Evolutionary conservation across 2,329 filamentous ascomycete species (phyloP).

Genomic region (Phaeosphaeria sp.): DNA sequence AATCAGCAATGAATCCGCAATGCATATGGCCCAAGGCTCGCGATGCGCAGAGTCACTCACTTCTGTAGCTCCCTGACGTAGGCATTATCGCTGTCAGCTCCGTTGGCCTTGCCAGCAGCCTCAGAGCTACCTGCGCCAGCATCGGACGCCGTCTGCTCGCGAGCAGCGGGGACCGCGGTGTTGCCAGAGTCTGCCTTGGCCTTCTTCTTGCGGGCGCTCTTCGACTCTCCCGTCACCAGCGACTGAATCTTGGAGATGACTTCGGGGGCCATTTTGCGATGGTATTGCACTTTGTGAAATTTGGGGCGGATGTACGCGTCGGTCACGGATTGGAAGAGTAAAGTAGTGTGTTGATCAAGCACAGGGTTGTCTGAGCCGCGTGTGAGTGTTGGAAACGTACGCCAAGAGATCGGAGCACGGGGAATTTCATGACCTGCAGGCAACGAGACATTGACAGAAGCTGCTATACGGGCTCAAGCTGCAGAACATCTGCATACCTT

Average conservation of each 20-base stretch:
- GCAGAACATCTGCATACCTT: too few species aligned
- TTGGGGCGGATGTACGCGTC: slow-evolving; percentile 21
- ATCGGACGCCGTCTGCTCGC: slow-evolving; percentile 44
- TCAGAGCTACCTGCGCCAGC: slow-evolving; percentile 39
- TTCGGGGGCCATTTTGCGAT: slow-evolving; percentile 55
- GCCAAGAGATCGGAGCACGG: too few species aligned
- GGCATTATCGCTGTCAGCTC: slow-evolving; percentile 73
- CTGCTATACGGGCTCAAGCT: too few species aligned
- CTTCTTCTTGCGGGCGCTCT: slow-evolving; percentile 62
- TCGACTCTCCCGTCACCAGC: slow-evolving; percentile 63
- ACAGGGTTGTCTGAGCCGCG: slow-evolving; percentile 15
- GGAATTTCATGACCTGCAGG: too few species aligned
- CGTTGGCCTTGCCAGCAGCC: slow-evolving; percentile 55
- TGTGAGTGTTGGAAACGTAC: background rate
- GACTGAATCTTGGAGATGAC: slow-evolving; percentile 68
- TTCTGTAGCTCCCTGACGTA: slow-evolving; percentile 91
- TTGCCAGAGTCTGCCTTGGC: slow-evolving; percentile 48
- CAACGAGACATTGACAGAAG: too few species aligned
- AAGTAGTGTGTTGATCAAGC: slow-evolving; percentile 7
- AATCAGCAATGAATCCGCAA: slow-evolving; percentile 22
- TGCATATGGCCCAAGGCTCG: slow-evolving; percentile 3
- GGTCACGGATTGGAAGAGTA: slow-evolving; percentile 15
- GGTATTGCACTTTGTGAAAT: slow-evolving; percentile 10
- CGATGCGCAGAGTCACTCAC: slow-evolving; percentile 60
- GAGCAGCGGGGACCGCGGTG: slow-evolving; percentile 52